phyloP scores from a whole-genome alignment of 2,329 filamentous ascomycete genomes.

The Alternaria burnsii region DNA sequence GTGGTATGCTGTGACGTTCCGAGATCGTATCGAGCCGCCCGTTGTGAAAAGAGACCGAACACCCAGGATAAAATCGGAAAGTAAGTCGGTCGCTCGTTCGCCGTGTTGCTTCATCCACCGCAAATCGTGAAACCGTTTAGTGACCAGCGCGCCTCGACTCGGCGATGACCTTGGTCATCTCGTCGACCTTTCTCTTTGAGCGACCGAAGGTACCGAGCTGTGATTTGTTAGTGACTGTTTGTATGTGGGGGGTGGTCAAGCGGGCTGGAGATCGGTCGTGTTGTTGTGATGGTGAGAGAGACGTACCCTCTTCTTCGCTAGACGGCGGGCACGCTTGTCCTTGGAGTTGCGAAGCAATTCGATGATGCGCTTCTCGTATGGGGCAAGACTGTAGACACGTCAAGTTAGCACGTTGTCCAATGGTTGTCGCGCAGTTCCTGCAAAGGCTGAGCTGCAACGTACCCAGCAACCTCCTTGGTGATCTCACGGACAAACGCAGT shows the following conservation, averaged over 20 bases:
- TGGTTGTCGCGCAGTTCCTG: conserved; percentile 1
- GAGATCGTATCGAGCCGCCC: conserved; percentile 42
- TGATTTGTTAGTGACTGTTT: conserved; percentile 37
- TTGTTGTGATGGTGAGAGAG: conserved; percentile 9
- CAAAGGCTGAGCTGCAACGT: conserved; percentile 55
- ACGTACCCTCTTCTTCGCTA: conserved; percentile 97
- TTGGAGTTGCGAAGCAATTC: conserved; percentile 99
- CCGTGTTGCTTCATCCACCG: conserved; percentile 37
- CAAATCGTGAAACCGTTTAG: conserved; percentile 59
- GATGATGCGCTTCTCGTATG: conserved; percentile 94
- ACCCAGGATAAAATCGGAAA: conserved; percentile 48
- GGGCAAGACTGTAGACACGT: conserved; percentile 31
- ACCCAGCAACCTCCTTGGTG: conserved; percentile 98
- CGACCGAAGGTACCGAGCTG: conserved; percentile 98
- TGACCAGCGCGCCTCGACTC: conserved; percentile 83
- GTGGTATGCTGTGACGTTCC: conserved; percentile 39
- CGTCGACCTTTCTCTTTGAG: conserved; percentile 99
- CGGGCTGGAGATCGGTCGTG: conserved; percentile 7
- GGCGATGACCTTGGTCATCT: conserved; percentile 97
- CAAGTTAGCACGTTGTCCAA: conserved; percentile 16
- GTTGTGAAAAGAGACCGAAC: conserved; percentile 47
- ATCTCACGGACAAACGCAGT: conserved; percentile 97
- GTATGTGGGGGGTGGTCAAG: conserved; percentile 1
- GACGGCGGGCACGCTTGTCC: conserved; percentile 99
- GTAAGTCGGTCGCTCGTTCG: conserved; percentile 30